Base-by-base conservation (phyloP, 768 basidiomycete genomes). In the Boletus sp. region DNA sequence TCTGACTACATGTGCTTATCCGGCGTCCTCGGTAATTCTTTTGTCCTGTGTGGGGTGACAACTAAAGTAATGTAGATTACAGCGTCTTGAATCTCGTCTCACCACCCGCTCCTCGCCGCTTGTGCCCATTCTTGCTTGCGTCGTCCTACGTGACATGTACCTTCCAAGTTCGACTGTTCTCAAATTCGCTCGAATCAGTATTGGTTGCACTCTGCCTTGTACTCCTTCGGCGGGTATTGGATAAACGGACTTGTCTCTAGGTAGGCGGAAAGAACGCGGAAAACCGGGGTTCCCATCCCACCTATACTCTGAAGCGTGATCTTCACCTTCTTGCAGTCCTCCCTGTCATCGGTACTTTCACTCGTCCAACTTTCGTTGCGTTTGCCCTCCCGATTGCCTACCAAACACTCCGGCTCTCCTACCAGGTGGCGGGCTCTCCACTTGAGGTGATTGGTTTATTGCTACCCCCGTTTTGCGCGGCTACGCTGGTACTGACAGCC, bases 1-100 rank as follows among this genome's bases (percentile, higher is more conserved):
- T 1, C 28, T 67, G n/a, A 63, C 56, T 37, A 72, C 76, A 28
- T 76, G 76, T 46, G 62, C 39, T 50, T 67, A 28, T 75, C 76
- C 6, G 44, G 69, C 20, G 7, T 72, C 15, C 65, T 77, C 3
- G 76, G 76, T 24, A 24, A 24, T 24, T 24, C 24, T 24, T 24
- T 24, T 24, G 24, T 24, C 24, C 24, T 24, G 24, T 24, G 24
- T 24, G 24, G 24, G 24, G 24, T 24, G 24, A 24, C 24, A 2
- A 3, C 24, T 24, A 24, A 60, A 42, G 30, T 24, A 35, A 41
- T 30, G 5, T 59, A 71, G 72, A 73, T 59, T 59, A 57, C 8
- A 68, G 70, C 15, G n/a, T 65, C 20, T 50, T 12, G 24, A 60
- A 53, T 33, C 60, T 77, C 12, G 44, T 24, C 3, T 24, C 24